Conservation (phyloP, 1,284 basidiomycete species). For the Irpex lacteus region DNA sequence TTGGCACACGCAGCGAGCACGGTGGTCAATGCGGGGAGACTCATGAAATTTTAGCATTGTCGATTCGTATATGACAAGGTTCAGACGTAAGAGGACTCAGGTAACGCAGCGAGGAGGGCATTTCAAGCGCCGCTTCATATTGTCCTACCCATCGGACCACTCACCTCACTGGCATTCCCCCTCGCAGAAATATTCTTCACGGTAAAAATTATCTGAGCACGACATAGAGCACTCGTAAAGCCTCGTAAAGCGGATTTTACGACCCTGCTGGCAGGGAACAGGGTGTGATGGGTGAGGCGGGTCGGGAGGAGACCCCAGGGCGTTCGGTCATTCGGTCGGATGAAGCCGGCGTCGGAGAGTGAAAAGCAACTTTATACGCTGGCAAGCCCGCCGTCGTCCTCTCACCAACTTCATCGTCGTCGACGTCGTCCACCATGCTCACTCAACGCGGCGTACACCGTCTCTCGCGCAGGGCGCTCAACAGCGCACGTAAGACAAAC, state of each 20-base stretch:
- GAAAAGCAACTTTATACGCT: conserved; percentile 32
- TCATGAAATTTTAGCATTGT: neutral
- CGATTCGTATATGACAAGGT: neutral
- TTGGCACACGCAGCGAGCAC: neutral
- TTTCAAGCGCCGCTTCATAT: neutral
- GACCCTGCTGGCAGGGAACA: neutral
- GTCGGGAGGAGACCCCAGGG: neutral
- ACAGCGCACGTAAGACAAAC: conserved; percentile 67
- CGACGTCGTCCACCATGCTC: conserved; percentile 56
- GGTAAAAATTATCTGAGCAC: no score
- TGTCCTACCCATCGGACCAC: neutral
- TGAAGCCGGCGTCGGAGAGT: conserved; percentile 30
- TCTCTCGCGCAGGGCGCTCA: conserved; percentile 77
- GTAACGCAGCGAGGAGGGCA: neutral
- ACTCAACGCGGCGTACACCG: conserved; percentile 80
- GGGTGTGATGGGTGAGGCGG: neutral
- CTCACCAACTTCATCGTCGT: conserved; percentile 28
- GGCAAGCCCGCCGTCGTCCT: conserved; percentile 22
- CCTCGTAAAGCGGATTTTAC: neutral
- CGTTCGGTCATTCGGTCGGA: conserved; percentile 22
- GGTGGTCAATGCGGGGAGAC: neutral
- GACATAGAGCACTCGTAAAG: neutral
- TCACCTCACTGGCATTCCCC: neutral
- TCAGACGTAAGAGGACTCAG: neutral
- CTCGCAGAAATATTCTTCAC: neutral